These are phyloP conservation scores for Mycena galopus DNA, from an alignment of 768 basidiomycete genomes.

Conservation along the genomic window DNA sequence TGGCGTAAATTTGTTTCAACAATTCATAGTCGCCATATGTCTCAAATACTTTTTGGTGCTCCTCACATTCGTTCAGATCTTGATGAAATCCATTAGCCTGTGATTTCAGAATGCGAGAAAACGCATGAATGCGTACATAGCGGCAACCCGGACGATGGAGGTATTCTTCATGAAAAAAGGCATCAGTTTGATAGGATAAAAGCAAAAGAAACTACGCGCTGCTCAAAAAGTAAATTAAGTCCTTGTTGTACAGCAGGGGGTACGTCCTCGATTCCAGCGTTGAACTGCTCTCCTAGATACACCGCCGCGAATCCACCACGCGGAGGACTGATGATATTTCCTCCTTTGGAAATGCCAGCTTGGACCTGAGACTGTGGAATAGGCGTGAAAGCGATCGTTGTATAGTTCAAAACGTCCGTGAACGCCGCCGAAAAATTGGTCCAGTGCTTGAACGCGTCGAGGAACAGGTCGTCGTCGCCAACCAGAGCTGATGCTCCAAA, in stretches of 20 bases:
- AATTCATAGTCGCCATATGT: constrained; percentile 55
- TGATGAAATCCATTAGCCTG: neutral
- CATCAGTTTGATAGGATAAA: neutral
- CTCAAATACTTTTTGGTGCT: constrained; percentile 53
- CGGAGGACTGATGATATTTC: constrained; percentile 55
- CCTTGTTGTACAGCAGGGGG: constrained; percentile 43
- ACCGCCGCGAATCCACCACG: constrained; percentile 50
- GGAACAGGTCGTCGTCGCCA: constrained; percentile 45
- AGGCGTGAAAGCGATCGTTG: constrained; percentile 54
- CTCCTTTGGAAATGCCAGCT: constrained; percentile 4
- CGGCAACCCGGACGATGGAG: constrained; percentile 47
- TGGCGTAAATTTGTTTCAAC: constrained; percentile 52
- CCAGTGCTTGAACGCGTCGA: constrained; percentile 50
- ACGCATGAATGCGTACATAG: neutral
- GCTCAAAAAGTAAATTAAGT: constrained; percentile 44
- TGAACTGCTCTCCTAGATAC: constrained; percentile 48
- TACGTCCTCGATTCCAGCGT: constrained; percentile 27
- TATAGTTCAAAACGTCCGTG: constrained; percentile 39
- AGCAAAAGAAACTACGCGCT: constrained; percentile 41
- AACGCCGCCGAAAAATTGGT: constrained; percentile 45
- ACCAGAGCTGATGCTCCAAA: constrained; percentile 53
- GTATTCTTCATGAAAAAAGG: constrained; percentile 38
- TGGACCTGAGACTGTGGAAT: constrained; percentile 47
- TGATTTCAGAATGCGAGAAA: neutral
- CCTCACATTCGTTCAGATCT: constrained; percentile 54